phyloP scores from a whole-genome alignment of 2,329 filamentous ascomycete species.

The Neodidymelliopsis sp. region DNA sequence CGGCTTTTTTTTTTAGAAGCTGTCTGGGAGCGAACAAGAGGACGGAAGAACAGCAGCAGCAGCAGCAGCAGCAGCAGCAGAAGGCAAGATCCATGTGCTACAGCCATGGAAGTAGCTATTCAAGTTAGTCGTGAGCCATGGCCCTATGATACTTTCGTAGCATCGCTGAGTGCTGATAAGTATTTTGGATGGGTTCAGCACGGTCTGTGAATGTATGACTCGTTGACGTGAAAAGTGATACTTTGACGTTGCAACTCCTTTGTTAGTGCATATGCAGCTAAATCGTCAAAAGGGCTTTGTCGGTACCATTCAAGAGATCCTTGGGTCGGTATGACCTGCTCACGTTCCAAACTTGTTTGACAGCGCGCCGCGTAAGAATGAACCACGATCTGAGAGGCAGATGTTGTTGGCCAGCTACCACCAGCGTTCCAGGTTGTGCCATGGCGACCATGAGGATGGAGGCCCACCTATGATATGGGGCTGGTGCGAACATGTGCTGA shows the following conservation, averaged over 20 bases:
- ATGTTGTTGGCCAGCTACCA: no score
- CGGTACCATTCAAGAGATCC: conserved; percentile 1
- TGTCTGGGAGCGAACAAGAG: neutral
- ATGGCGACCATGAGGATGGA: conserved; percentile 3
- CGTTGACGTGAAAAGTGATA: conserved; percentile 3
- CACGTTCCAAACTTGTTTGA: conserved; percentile 8
- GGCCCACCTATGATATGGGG: neutral
- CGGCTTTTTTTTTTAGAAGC: neutral
- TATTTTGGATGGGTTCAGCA: neutral
- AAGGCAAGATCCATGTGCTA: no score
- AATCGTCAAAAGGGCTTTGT: neutral
- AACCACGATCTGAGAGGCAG: conserved; percentile 3
- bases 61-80: neutral
- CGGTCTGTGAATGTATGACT: conserved; percentile 1
- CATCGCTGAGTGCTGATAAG: no score
- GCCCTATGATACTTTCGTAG: no score
- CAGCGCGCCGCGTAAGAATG: conserved; percentile 2
- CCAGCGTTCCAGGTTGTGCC: neutral
- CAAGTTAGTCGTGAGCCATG: neutral
- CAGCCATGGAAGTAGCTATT: neutral
- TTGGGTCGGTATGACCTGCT: conserved; percentile 8
- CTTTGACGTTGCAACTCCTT: conserved; percentile 5
- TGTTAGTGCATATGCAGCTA: neutral
- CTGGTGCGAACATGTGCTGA: neutral
- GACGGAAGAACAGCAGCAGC: neutral